Percentiles rank a stretch among this genome's conserved stretches.
phyloP scores from a whole-genome alignment of 345 rosid genomes.

The Jatropha curcas region DNA sequence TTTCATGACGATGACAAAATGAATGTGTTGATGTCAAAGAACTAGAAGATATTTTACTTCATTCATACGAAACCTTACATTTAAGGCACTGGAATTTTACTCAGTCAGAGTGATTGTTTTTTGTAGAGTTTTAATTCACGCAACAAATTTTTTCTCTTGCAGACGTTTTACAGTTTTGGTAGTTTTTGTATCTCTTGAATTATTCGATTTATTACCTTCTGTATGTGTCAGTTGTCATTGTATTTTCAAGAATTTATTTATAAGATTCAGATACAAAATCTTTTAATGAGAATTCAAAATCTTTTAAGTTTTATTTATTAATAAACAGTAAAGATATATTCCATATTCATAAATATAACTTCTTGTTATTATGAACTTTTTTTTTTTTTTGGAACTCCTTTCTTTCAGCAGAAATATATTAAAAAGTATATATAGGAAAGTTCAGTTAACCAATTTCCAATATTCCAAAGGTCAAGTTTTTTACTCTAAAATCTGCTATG shows the following conservation, averaged over 20 bases:
- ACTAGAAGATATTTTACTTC: constrained; percentile 25
- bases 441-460: neutral
- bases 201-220: neutral
- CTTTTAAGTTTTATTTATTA: no score
- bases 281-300: neutral
- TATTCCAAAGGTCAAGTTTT: constrained; percentile 10
- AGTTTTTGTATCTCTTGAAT: neutral
- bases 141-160: neutral
- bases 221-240: neutral
- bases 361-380: neutral
- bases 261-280: neutral
- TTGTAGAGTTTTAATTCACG: no score
- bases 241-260: neutral
- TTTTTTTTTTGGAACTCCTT: neutral
- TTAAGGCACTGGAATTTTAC: neutral
- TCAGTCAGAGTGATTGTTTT: neutral
- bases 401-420: constrained; percentile 7
- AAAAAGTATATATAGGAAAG: constrained; percentile 1
- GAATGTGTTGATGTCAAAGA: constrained; percentile 9
- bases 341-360: no score
- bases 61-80: constrained; percentile 14
- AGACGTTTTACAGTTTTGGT: neutral
- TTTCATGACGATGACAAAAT: neutral
- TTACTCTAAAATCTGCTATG: neutral
- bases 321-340: neutral